Percentiles rank a stretch among this genome's conserved stretches.
Evolutionary conservation across 1,284 basidiomycete genomes (phyloP).

Genomic region (Ganoderma resinaceum): DNA sequence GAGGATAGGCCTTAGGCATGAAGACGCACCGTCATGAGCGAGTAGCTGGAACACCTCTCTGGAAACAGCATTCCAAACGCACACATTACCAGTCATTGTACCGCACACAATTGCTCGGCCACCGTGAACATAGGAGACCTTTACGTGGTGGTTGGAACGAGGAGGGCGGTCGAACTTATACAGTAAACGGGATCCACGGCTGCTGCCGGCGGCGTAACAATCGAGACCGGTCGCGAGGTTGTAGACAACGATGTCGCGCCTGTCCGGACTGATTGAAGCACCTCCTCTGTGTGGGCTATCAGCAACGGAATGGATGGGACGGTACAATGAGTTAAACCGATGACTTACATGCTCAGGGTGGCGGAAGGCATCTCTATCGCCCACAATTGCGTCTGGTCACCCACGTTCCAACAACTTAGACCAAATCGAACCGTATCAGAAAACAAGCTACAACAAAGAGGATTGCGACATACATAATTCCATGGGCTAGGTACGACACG

Average conservation of each 20-base stretch:
- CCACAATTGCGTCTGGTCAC: background rate
- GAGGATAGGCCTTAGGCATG: background rate
- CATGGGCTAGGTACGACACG: background rate
- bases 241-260: background rate
- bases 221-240: background rate
- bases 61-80: background rate
- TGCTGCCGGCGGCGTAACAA: background rate
- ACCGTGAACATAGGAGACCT: background rate
- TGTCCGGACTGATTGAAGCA: too few relatives aligned
- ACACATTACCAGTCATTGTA: background rate
- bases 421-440: too few relatives aligned
- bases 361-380: too few relatives aligned
- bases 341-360: too few relatives aligned
- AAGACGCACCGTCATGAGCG: background rate
- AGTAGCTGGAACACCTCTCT: background rate
- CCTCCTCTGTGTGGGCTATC: too few relatives aligned
- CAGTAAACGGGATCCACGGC: background rate
- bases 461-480: background rate
- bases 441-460: too few relatives aligned
- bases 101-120: background rate
- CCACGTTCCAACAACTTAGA: background rate
- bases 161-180: background rate
- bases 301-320: too few relatives aligned
- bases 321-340: too few relatives aligned
- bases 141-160: background rate